Conservation (phyloP, 805 yeast species). For the Kodamaea leandrae region DNA sequence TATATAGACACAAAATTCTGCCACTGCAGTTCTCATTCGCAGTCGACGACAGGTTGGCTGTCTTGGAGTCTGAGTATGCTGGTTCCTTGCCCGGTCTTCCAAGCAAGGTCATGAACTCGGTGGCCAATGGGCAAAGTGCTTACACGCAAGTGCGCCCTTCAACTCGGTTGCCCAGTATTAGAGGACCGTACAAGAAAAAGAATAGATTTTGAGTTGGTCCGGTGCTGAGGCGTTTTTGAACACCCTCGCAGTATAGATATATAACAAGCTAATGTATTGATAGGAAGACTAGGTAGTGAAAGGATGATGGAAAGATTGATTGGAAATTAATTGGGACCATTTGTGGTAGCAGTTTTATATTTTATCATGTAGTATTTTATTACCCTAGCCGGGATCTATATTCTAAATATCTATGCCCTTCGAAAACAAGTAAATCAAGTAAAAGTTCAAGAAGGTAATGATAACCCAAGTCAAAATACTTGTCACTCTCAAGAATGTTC, state of each 20-base stretch:
- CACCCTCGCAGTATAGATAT: no score
- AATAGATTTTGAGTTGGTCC: conserved; percentile 17
- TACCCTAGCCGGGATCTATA: not conserved
- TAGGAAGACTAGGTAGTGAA: no score
- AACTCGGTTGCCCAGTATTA: conserved; percentile 36
- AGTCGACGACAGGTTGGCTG: conserved; percentile 54
- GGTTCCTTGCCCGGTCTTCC: conserved; percentile 74
- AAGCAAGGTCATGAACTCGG: conserved; percentile 11
- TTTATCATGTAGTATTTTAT: not conserved
- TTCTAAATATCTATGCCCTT: conserved; percentile 38
- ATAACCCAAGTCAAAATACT: conserved; percentile 41
- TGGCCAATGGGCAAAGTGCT: conserved; percentile 1
- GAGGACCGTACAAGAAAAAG: conserved; percentile 40
- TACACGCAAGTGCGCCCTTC: conserved; percentile 14
- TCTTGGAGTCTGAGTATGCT: conserved; percentile 65
- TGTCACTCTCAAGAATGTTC: conserved; percentile 29
- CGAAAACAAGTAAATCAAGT: conserved; percentile 40
- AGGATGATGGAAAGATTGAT: not conserved
- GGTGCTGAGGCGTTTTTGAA: no score
- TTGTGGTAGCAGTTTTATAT: no score
- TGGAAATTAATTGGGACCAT: no score
- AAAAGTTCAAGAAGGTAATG: conserved; percentile 38
- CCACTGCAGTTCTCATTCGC: conserved; percentile 26
- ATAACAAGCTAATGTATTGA: conserved; percentile 3
- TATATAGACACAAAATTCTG: conserved; percentile 27